Percentiles rank a stretch among this genome's conserved stretches.
Conservation (phyloP, 495 filamentous ascomycete genomes). For the Penicillium waksmanii region DNA sequence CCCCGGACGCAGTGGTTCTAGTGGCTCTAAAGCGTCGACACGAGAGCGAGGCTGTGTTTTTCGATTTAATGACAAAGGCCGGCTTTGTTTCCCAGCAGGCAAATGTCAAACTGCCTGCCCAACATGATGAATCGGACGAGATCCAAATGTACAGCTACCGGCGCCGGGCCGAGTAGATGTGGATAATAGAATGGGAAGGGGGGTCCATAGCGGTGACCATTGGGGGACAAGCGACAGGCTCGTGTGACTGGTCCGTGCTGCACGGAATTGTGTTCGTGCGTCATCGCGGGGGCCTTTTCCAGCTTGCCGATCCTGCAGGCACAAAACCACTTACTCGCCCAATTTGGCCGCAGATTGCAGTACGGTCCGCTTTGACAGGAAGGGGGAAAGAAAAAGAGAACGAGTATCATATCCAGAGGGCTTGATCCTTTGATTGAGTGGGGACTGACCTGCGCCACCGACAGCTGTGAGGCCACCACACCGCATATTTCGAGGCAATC, state of each 20-base stretch:
- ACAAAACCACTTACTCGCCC: neutral
- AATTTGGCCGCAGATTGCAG: neutral
- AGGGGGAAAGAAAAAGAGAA: neutral
- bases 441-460: conserved; percentile 7
- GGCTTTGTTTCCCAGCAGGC: conserved; percentile 55
- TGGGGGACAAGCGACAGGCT: neutral
- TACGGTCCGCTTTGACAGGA: neutral
- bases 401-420: neutral
- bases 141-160: conserved; percentile 63
- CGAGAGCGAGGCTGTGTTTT: conserved; percentile 78
- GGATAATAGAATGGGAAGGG: neutral
- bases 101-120: conserved; percentile 57
- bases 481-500: conserved; percentile 15
- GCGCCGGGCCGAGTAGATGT: conserved; percentile 8
- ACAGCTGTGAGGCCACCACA: conserved; percentile 7
- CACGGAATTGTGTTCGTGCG: neutral
- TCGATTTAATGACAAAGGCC: conserved; percentile 68
- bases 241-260: neutral
- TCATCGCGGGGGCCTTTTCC: conserved; percentile 4
- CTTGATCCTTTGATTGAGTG: conserved; percentile 8
- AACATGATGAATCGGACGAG: conserved; percentile 58
- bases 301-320: conserved; percentile 6
- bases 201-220: neutral
- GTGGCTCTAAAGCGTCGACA: conserved; percentile 86
- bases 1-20: conserved; percentile 61